phyloP scores from a whole-genome alignment of 2,329 filamentous ascomycete genomes.

The Lasiodiplodia gonubiensis region DNA sequence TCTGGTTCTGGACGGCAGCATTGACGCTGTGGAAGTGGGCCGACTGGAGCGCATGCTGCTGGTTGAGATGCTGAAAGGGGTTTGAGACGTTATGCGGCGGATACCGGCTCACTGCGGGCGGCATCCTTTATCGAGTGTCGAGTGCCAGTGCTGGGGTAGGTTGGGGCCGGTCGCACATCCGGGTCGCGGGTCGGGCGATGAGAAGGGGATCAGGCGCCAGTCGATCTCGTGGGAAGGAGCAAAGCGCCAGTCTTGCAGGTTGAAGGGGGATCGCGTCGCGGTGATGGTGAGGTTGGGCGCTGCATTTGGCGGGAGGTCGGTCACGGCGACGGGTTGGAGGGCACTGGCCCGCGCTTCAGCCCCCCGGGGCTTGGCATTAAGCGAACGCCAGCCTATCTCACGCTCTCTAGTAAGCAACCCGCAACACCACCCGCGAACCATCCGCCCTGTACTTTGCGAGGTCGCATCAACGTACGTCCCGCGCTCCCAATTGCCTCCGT shows the following conservation, averaged over 20 bases:
- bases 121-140: conserved; percentile 51
- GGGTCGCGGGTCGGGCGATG: conserved; percentile 21
- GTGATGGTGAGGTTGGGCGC: conserved; percentile 9
- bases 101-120: conserved; percentile 64
- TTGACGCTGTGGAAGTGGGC: conserved; percentile 52
- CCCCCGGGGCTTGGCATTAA: not conserved
- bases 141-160: conserved; percentile 20
- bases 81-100: conserved; percentile 63
- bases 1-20: conserved; percentile 50
- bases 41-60: conserved; percentile 45
- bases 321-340: conserved; percentile 8
- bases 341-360: conserved; percentile 3
- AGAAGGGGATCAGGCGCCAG: conserved; percentile 16
- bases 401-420: conserved; percentile 8
- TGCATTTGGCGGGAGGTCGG: conserved; percentile 23
- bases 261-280: not conserved
- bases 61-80: conserved; percentile 64
- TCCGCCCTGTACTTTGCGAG: conserved; percentile 17
- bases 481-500: not conserved
- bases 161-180: conserved; percentile 25
- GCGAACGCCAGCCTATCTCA: conserved; percentile 7
- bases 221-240: not conserved
- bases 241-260: not conserved
- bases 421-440: conserved; percentile 14
- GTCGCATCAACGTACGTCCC: conserved; percentile 14